Conservation (phyloP, 345 rosid genomes). For the Salix dunnii region DNA sequence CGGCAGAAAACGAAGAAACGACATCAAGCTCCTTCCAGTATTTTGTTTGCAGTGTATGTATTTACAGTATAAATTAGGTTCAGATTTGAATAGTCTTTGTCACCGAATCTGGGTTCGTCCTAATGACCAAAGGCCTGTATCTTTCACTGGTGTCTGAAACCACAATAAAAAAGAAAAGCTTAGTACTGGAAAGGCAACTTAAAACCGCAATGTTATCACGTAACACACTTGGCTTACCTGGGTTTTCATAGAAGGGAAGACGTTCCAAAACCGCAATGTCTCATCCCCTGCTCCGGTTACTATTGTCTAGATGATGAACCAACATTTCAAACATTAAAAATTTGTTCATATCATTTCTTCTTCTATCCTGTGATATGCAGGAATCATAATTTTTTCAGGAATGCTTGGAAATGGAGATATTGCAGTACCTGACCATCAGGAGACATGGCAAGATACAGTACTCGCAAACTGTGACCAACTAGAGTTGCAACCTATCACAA, state of each 20-base stretch:
- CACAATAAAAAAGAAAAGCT: background rate
- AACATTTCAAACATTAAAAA: background rate
- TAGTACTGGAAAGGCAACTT: background rate
- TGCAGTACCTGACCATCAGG: constrained; percentile 79
- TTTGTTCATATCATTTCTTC: background rate
- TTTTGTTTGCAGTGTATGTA: background rate
- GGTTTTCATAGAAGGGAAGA: constrained; percentile 79
- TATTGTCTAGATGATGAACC: constrained; percentile 55
- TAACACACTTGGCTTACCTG: constrained; percentile 40
- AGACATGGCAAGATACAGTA: constrained; percentile 86
- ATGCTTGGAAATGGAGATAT: background rate
- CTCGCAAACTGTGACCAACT: constrained; percentile 89
- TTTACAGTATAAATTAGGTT: background rate
- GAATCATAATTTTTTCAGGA: background rate
- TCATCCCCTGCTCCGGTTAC: constrained; percentile 99
- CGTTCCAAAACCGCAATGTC: constrained; percentile 87
- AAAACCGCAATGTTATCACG: too few relatives aligned
- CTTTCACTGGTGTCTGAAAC: constrained; percentile 80
- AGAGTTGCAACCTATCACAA: constrained; percentile 67
- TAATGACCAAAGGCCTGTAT: constrained; percentile 89
- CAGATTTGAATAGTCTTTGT: background rate
- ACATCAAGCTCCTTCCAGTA: background rate
- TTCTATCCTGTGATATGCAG: background rate
- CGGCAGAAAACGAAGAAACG: background rate
- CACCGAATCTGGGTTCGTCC: constrained; percentile 84